Evolutionary conservation across 768 basidiomycete species (phyloP), one percentile per base, ranked within the genome.

Genomic region (Mycena vulgaris): DNA sequence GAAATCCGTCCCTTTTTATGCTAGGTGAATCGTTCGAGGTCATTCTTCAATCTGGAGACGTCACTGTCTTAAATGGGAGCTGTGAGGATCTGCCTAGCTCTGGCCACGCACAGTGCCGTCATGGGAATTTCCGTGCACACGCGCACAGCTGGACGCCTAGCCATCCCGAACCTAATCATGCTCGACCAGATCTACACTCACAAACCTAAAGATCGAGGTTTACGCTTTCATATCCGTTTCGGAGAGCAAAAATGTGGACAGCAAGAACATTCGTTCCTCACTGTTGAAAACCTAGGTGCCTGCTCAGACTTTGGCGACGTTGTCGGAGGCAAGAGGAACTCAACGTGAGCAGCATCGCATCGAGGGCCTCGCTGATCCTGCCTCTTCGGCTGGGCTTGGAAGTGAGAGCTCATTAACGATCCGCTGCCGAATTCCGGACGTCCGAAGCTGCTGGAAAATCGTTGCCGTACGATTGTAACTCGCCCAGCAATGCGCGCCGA

Each of bases 331-430:
- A 10, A 45, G 66, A 49, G 55, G 28, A 31, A n/a, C 47, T 45
- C 30, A 33, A 33, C 55, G 47, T 30, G 47, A 42, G 42, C 25
- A 35, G 58, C 58, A 60, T 60, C 66, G 58, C 51, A 60, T 67
- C 66, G 66, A 33, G 39, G 37, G n/a, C n/a, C n/a, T 10, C 23
- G 49, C 66, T 58, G 57, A 51, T 59, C 65, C 56, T 51, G 39
- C 51, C 58, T 59, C 40, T 67, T 67, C 58, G 58, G 66, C 42
- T 52, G 40, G 57, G 37, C 27, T 28, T 51, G 23, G n/a, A 30
- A 37, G 6, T 45, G 42, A 45, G 42, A 45, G 42, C n/a, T n/a
- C 42, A 27, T 23, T 21, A n/a, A 45, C 42, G 42, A 45, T 45
- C 23, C 47, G 47, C 47, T 27, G 11, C 47, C 47, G 47, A 48